Base-by-base conservation (phyloP, 2,329 filamentous ascomycete genomes). In the Clonostachys chloroleuca region DNA sequence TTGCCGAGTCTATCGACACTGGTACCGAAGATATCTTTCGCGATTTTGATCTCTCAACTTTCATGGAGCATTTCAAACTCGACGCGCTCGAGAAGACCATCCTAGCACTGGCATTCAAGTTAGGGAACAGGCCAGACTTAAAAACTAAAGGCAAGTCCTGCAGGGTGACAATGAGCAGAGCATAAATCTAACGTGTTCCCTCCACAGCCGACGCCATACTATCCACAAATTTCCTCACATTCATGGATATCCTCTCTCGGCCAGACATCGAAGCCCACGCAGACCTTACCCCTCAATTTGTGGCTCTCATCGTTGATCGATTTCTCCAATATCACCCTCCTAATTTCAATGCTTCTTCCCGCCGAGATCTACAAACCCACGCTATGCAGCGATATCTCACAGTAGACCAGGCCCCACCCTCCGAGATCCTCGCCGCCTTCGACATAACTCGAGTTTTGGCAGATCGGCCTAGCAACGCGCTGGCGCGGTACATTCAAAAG, bases 51-150 rank as follows among this genome's bases (percentile, higher is more conserved):
- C 79, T 99, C n/a, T 87, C 89, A 3, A 89, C 87, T 3, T 97
- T 99, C 63, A 85, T 97, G 77, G 88, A 95, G 53, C 92, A 97
- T 66, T 99, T 99, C 74, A 91, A 92, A 63, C 78, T 96, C 46
- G 92, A 96, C 69, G 84, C 90, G 10, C 68, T 96, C 42, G 84
- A 91, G 59, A 95, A 95, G 74, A 89, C 89, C 39, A 81, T 95
- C 51, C 77, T 99, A 53, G 89, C 90, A 44, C 75, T 96, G 48
- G 90, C 92, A 5, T 96, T 96, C 67, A 95, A 92, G 67, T 80
- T 84, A 51, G 84, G 85, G n/a, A 81, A 81, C 39, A 90, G 89
- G 57, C 71, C 83, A 49, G 92, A 96, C 63, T 71, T 99, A 46
- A 89, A 90, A 60, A 86, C 86, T 6, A 97, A 96, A 82, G 92